Conservation (phyloP, 2,329 filamentous ascomycete species). For the Monilinia fructicola region DNA sequence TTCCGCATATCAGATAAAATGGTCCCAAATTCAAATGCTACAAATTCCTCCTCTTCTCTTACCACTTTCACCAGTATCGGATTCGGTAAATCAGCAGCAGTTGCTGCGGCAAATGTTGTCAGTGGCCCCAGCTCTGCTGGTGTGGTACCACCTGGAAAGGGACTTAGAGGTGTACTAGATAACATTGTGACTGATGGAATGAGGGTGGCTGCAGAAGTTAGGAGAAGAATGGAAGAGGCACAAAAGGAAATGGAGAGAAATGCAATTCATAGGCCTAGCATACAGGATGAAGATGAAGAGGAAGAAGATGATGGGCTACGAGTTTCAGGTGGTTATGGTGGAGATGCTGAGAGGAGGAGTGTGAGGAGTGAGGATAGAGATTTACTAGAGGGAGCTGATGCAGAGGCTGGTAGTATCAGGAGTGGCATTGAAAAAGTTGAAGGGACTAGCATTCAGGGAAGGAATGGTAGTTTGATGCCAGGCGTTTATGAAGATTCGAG, state of each 20-base stretch:
- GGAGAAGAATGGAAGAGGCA: constrained; percentile 91
- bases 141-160: constrained; percentile 55
- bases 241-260: constrained; percentile 88
- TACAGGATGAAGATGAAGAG: constrained; percentile 70
- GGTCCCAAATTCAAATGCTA: constrained; percentile 41
- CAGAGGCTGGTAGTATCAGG: constrained; percentile 54
- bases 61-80: constrained; percentile 81
- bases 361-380: constrained; percentile 68
- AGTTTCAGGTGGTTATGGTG: constrained; percentile 50
- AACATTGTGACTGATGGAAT: constrained; percentile 98
- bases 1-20: constrained; percentile 78
- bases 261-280: constrained; percentile 63
- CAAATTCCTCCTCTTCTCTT: constrained; percentile 64
- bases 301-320: constrained; percentile 56
- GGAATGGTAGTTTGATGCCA: constrained; percentile 15
- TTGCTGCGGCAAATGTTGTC: constrained; percentile 43
- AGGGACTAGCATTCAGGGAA: constrained; percentile 28
- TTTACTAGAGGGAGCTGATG: constrained; percentile 72
- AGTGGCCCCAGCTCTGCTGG: constrained; percentile 37
- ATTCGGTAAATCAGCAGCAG: constrained; percentile 49
- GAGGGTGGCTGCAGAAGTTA: constrained; percentile 89
- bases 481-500: constrained; percentile 29
- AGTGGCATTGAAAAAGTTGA: constrained; percentile 34
- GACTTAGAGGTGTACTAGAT: constrained; percentile 88
- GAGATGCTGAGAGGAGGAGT: constrained; percentile 61